phyloP scores from a whole-genome alignment of 768 basidiomycete species.

The Galerina marginata region DNA sequence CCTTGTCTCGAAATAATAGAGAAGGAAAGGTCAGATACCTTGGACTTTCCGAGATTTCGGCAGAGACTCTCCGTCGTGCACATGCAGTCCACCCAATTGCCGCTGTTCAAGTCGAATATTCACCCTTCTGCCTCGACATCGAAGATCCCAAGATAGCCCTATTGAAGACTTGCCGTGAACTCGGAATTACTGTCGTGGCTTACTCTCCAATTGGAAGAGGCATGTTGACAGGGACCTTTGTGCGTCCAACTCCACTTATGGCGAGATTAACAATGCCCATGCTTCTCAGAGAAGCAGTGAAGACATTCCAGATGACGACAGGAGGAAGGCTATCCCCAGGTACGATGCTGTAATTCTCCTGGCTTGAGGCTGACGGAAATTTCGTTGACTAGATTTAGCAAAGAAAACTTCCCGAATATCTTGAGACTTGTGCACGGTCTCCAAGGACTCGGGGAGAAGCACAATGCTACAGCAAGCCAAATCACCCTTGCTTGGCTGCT shows the following conservation, averaged over 20 bases:
- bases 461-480: conserved; percentile 50
- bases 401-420: conserved; percentile 54
- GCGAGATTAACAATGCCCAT: too few relatives aligned
- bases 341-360: conserved; percentile 14
- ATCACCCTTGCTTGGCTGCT: conserved; percentile 56
- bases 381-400: conserved; percentile 31
- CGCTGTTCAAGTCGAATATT: conserved; percentile 57
- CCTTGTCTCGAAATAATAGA: conserved; percentile 9
- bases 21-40: conserved; percentile 53
- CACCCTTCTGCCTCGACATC: conserved; percentile 53
- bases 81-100: conserved; percentile 55
- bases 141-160: conserved; percentile 49
- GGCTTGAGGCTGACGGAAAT: neutral
- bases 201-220: conserved; percentile 61
- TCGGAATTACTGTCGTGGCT: conserved; percentile 54
- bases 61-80: conserved; percentile 53
- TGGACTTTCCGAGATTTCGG: conserved; percentile 58
- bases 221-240: conserved; percentile 44
- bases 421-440: conserved; percentile 46
- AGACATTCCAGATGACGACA: conserved; percentile 44
- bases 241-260: neutral
- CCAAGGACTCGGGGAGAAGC: conserved; percentile 40
- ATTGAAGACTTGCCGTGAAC: conserved; percentile 49
- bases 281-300: conserved; percentile 32
- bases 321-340: conserved; percentile 40